A percentile compares a stretch with the other conserved stretches of the same genome.
Conservation (phyloP, 345 rosid genomes). For the Cardamine chenopodiifolia region DNA sequence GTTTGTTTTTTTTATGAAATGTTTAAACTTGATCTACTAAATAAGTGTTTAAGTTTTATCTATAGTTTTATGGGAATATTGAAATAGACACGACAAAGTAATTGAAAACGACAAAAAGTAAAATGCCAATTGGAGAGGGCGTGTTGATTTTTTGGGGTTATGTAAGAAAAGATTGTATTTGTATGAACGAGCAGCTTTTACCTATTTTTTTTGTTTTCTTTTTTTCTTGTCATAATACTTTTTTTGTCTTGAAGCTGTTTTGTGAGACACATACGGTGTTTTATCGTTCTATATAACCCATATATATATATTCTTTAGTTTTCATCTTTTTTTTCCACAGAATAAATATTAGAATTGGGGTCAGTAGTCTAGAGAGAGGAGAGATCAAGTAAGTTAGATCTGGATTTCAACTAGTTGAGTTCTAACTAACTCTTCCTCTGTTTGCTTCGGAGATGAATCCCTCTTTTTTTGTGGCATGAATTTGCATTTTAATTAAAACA, state of each 20-base stretch:
- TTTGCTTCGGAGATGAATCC: neutral
- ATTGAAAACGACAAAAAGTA: constrained; percentile 38
- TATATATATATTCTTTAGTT: neutral
- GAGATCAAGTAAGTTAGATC: constrained; percentile 2
- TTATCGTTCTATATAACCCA: constrained; percentile 2
- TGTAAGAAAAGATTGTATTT: constrained; percentile 31
- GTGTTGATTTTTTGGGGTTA: constrained; percentile 29
- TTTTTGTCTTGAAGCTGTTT: constrained; percentile 32
- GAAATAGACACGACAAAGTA: constrained; percentile 38
- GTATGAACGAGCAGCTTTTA: constrained; percentile 38
- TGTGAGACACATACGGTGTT: constrained; percentile 19
- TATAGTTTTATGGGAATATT: constrained; percentile 21
- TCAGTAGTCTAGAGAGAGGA: constrained; percentile 12
- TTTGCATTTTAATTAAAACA: neutral
- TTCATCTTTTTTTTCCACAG: neutral
- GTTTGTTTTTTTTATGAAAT: neutral
- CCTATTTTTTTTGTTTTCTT: constrained; percentile 6
- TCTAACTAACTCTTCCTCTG: constrained; percentile 9
- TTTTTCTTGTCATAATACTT: constrained; percentile 1
- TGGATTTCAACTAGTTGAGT: constrained; percentile 6
- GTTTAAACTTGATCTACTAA: neutral
- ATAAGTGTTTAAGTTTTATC: neutral
- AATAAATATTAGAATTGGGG: neutral
- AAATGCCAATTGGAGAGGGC: constrained; percentile 24
- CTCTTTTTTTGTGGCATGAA: neutral